Evolutionary conservation across 108 stramenopile genomes (phyloP).

Genomic region (Skeletonema tropicum): DNA sequence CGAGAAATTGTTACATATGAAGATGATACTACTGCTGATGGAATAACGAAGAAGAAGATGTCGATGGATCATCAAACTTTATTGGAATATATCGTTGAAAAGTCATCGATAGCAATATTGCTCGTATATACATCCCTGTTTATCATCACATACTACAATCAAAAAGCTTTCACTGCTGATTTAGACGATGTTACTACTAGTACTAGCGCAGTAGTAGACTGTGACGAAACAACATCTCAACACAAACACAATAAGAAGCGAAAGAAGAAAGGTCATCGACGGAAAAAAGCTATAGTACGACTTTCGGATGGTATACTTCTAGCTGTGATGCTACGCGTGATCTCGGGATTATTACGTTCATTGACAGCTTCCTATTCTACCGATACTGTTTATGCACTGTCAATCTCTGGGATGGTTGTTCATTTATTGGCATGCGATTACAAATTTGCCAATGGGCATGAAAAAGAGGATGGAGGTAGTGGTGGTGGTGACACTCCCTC

Average conservation of each 20-base stretch:
- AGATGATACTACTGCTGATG: neutral
- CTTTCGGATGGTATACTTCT: conserved; percentile 59
- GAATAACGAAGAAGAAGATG: too few species aligned
- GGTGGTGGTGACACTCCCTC: conserved; percentile 6
- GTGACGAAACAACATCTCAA: neutral
- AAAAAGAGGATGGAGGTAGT: too few species aligned
- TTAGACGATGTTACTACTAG: conserved; percentile 5
- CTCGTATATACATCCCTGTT: conserved; percentile 46
- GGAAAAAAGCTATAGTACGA: conserved; percentile 32
- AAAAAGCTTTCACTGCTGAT: neutral
- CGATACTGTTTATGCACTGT: conserved; percentile 73
- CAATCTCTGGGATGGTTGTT: conserved; percentile 60
- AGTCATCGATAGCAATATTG: conserved; percentile 22
- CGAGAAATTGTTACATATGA: conserved; percentile 38
- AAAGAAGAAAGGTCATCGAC: conserved; percentile 9
- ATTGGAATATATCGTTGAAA: conserved; percentile 9
- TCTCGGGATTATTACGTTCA: conserved; percentile 59
- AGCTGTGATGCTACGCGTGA: conserved; percentile 54
- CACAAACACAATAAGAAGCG: conserved; percentile 26
- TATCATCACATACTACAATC: conserved; percentile 32
- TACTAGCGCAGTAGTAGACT: too few species aligned
- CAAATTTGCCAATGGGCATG: conserved; percentile 66
- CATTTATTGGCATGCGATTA: conserved; percentile 77
- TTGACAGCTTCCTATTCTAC: conserved; percentile 82
- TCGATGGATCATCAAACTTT: neutral